A percentile compares a stretch with the other conserved stretches of the same genome.
Conservation (phyloP, 352 stramenopile genomes). For the Albugo candida region DNA sequence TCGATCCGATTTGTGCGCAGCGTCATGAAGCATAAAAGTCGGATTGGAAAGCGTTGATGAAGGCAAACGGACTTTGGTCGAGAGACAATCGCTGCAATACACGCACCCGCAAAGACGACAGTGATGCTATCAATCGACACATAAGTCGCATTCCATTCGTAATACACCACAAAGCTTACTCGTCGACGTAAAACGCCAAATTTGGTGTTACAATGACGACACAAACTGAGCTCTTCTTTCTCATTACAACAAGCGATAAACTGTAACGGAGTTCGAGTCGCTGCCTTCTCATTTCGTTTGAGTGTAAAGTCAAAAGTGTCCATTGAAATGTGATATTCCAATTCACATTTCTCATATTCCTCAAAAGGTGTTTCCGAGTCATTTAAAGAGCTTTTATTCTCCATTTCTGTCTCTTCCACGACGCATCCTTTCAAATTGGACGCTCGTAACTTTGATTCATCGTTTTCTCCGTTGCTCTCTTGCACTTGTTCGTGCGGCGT, state of each 20-base stretch:
- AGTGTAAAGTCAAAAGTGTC: neutral
- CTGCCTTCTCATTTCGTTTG: neutral
- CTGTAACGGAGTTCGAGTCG: slow-evolving; percentile 6
- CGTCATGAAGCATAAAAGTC: slow-evolving; percentile 27
- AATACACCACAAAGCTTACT: slow-evolving; percentile 9
- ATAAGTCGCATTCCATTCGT: neutral
- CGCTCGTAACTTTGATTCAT: neutral
- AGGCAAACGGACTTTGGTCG: slow-evolving; percentile 16
- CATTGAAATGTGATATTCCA: neutral
- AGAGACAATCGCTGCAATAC: slow-evolving; percentile 50
- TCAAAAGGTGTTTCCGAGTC: neutral
- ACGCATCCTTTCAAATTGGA: neutral
- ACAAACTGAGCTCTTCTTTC: slow-evolving; percentile 23
- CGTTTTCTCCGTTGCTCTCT: neutral
- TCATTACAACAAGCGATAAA: slow-evolving; percentile 42
- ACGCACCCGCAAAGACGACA: slow-evolving; percentile 56
- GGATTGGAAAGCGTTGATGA: slow-evolving; percentile 34
- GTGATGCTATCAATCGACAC: slow-evolving; percentile 20
- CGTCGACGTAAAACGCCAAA: slow-evolving; percentile 58
- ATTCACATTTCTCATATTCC: neutral
- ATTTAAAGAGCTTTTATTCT: neutral
- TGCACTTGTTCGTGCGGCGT: neutral
- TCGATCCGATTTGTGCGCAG: no score
- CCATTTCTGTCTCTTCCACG: neutral
- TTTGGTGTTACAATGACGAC: slow-evolving; percentile 41